Base-by-base conservation (phyloP, 495 filamentous ascomycete genomes). In the Hypoxylon fragiforme region DNA sequence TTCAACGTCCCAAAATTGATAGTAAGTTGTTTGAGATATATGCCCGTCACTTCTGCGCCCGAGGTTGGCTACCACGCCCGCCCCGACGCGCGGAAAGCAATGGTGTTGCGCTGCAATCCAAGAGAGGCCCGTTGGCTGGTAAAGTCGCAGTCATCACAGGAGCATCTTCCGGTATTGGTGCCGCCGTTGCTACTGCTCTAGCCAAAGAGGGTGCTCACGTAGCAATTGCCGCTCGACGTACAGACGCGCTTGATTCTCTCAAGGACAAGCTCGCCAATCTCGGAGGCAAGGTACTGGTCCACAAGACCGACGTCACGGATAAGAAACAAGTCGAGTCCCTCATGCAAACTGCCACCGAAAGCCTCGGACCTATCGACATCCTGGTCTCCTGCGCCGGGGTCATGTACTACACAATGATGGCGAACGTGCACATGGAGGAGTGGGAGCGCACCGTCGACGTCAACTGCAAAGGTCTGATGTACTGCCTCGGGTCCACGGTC, bases 331-430 rank as follows among this genome's bases (percentile, higher is more conserved):
- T 85, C 5, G 78, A 83, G 41, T 68, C 69, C 0, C 79, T 88
- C 20, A 66, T 86, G 31, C 60, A 68, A 4, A 71, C 74, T 0
- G 71, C 84, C 0, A 68, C 64, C n/a, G 71, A 77, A 4, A 64
- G 80, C 52, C 81, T 87, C 3, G 85, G 85, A 0, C 78, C 82
- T 1, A 73, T 86, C 24, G 84, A 88, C 50, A 84, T 86, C 42
- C 70, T 88, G 7, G 78, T 88, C 20, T 76, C 78, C n/a, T 85
- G 82, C 65, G 84, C 85, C 0, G 85, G 84, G 11, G 85, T 88
- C 47, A 88, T 88, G 85, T 88, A 88, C 67, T 88, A 81, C 68
- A 87, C 84, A 12, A 81, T 87, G 79, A 87, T 88, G 84, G 77
- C 81, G 3, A 87, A 88, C 61, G 72, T 67, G 18, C 73, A 85